phyloP scores from a whole-genome alignment of 306 rosid genomes.

The Trichosanthes cucumerina region DNA sequence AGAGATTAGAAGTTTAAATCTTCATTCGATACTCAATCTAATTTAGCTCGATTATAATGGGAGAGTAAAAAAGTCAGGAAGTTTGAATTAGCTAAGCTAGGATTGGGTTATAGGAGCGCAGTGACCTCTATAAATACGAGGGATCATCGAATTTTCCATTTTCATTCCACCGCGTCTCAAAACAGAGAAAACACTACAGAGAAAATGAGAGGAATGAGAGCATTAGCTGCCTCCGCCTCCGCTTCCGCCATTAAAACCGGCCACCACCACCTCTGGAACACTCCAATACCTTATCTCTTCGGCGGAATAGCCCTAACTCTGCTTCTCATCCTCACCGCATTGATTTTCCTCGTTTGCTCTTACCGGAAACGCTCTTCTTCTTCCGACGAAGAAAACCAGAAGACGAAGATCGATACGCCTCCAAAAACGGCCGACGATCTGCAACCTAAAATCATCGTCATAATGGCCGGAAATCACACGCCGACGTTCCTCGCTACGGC shows the following conservation, averaged over 20 bases:
- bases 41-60: too few relatives aligned
- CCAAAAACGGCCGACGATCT: neutral
- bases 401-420: constrained; percentile 12
- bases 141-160: neutral
- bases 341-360: constrained; percentile 61
- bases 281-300: constrained; percentile 76
- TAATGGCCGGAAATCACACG: constrained; percentile 43
- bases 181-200: neutral
- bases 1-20: too few relatives aligned
- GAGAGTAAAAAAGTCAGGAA: too few relatives aligned
- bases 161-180: neutral
- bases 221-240: neutral
- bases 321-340: constrained; percentile 43
- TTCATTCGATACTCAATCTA: too few relatives aligned
- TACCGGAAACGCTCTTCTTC: constrained; percentile 24
- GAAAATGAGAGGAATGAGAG: neutral
- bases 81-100: too few relatives aligned
- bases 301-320: constrained; percentile 55
- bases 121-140: neutral
- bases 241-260: neutral
- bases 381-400: neutral
- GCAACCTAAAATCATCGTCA: constrained; percentile 29
- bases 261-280: constrained; percentile 36
- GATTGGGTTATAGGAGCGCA: too few relatives aligned
- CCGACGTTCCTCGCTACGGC: constrained; percentile 38